Base-by-base conservation (phyloP, 257 asterid species). In the Penstemon davidsonii region DNA sequence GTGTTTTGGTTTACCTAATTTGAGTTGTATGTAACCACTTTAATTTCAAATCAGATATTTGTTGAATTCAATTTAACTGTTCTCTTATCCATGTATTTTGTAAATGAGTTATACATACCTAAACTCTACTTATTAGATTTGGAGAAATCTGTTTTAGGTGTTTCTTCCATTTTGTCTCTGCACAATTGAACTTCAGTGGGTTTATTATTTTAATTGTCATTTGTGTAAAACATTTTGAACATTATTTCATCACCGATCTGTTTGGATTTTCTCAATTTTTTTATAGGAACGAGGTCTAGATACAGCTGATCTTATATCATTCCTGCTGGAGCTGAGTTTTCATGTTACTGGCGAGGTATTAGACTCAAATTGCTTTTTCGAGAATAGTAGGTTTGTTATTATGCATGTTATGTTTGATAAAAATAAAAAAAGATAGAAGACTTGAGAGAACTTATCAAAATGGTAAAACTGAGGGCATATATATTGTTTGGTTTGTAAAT, bases 311-410 rank as follows among this genome's bases (percentile, higher is more conserved):
- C 96, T 91, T 67, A 88, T 91, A 75, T 84, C 99, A 54, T 94
- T 94, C 79, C 79, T 94, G 68, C 76, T 91, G 82, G 99, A 94
- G 81, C 96, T 94, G 70, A 94, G 99, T 79, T 94, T 94, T 83
- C 99, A 94, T 84, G 89, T 82, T 74, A 83, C 95, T 69, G 97
- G 96, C 66, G 85, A 93, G 98, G 98, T 92, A 85, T 62, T 71
- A 8, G 19, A 66, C 66, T 18, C 64, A 45, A 57, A 69, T 74
- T 43, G 56, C 47, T 43, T 68, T 13, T 68, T 13, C 73, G 38
- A 37, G 33, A 49, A 4, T 11, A 13, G 1, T 49, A 46, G 52
- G 52, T 7, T 7, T 0, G n/a, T 49, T 9, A 15, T 49, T 9
- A 77, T 70, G 61, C 50, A 45, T 59, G 25, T 44, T 55, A 3